phyloP scores from a whole-genome alignment of 495 filamentous ascomycete species.

The Chlorociboria aeruginascens region DNA sequence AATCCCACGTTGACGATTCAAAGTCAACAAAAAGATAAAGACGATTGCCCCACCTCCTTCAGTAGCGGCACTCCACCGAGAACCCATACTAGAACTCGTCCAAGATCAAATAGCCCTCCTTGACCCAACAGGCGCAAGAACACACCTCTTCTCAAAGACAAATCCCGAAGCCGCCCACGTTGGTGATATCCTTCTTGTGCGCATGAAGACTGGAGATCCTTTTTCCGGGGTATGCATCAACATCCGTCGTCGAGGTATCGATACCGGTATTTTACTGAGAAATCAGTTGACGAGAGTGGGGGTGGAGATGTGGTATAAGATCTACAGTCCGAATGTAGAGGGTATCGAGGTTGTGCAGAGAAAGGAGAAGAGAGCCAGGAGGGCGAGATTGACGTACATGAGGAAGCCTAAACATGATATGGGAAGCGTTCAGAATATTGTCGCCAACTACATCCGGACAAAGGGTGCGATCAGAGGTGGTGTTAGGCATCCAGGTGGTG shows the following conservation, averaged over 20 bases:
- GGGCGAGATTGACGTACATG: constrained; percentile 87
- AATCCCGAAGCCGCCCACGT: constrained; percentile 63
- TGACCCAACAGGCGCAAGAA: constrained; percentile 74
- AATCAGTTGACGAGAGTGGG: constrained; percentile 71
- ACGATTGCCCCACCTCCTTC: constrained; percentile 39
- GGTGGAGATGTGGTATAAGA: constrained; percentile 97
- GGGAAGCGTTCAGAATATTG: constrained; percentile 49
- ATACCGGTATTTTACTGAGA: constrained; percentile 74
- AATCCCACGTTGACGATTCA: too few species aligned
- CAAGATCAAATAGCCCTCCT: constrained; percentile 54
- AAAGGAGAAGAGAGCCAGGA: constrained; percentile 66
- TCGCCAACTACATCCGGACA: constrained; percentile 52
- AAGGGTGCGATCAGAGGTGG: constrained; percentile 34
- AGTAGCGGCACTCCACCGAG: constrained; percentile 30
- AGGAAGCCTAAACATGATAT: constrained; percentile 49
- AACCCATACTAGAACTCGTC: constrained; percentile 52
- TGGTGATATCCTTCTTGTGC: constrained; percentile 88
- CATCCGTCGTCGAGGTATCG: constrained; percentile 72
- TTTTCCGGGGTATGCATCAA: constrained; percentile 80
- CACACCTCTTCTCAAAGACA: constrained; percentile 61
- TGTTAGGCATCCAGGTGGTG: constrained; percentile 8
- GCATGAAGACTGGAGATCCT: constrained; percentile 64
- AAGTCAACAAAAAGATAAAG: constrained; percentile 33
- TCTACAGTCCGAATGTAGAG: constrained; percentile 77
- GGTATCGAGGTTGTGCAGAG: constrained; percentile 92